Percentiles rank a stretch among this genome's conserved stretches.
Conservation (phyloP, 2,329 filamentous ascomycete species). For the Ascochyta viciae-villosae region DNA sequence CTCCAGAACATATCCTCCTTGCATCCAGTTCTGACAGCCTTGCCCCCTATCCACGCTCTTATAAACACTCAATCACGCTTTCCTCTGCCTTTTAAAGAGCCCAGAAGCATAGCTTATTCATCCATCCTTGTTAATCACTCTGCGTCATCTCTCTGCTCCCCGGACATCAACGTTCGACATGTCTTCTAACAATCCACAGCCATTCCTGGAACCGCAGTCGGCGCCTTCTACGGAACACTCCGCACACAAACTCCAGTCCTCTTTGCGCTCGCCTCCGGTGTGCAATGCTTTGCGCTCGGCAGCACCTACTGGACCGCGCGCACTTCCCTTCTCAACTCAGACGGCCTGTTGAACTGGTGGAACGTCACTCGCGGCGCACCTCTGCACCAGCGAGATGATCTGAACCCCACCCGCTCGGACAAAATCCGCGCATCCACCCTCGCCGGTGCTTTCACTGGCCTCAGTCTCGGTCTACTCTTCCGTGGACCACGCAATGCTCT, state of each 20-base stretch:
- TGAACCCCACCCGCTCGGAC: slow-evolving; percentile 64
- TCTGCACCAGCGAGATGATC: slow-evolving; percentile 33
- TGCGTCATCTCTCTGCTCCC: background rate
- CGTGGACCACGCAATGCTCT: slow-evolving; percentile 52
- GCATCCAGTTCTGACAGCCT: no score
- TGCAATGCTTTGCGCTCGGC: slow-evolving; percentile 83
- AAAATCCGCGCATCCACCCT: slow-evolving; percentile 71
- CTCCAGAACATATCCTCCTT: no score
- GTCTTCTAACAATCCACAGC: slow-evolving; percentile 50
- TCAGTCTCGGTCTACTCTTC: slow-evolving; percentile 61
- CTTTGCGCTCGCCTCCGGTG: slow-evolving; percentile 74
- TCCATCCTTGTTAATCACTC: background rate
- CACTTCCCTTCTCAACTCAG: slow-evolving; percentile 47
- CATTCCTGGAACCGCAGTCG: slow-evolving; percentile 68
- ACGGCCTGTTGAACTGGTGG: slow-evolving; percentile 42
- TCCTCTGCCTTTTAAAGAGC: no score
- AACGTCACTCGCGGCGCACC: slow-evolving; percentile 36
- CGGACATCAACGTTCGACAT: background rate
- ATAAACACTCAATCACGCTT: no score
- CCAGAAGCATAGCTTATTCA: no score
- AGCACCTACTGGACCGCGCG: slow-evolving; percentile 75
- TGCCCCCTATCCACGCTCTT: no score
- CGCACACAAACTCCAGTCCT: slow-evolving; percentile 71
- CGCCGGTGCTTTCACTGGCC: slow-evolving; percentile 72
- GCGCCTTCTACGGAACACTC: slow-evolving; percentile 58